phyloP scores from a whole-genome alignment of 768 basidiomycete species.

The Xerocomus spinulosus region DNA sequence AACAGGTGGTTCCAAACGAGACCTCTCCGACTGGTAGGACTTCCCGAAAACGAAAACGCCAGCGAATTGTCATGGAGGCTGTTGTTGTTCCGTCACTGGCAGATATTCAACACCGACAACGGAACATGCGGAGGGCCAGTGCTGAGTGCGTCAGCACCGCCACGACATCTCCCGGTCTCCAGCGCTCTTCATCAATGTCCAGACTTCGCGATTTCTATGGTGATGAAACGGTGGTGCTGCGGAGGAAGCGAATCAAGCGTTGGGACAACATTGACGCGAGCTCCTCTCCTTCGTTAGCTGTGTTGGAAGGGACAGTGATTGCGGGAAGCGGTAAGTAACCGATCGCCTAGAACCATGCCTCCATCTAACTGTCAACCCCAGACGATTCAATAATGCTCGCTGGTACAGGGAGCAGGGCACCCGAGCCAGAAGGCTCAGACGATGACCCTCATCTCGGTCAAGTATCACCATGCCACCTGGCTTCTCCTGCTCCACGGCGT shows the following conservation, averaged over 20 bases:
- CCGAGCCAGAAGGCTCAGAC: constrained; percentile 44
- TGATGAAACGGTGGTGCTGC: constrained; percentile 9
- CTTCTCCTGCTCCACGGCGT: constrained; percentile 54
- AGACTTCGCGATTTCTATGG: constrained; percentile 11
- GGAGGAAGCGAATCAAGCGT: constrained; percentile 24
- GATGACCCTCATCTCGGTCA: constrained; percentile 62
- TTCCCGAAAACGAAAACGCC: constrained; percentile 40
- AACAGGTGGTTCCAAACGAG: constrained; percentile 3
- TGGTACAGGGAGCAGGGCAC: background rate
- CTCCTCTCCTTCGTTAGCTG: constrained; percentile 13
- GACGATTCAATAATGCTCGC: constrained; percentile 47
- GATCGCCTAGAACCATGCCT: background rate
- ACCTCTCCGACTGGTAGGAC: background rate
- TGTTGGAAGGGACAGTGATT: constrained; percentile 28
- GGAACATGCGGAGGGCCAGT: constrained; percentile 18
- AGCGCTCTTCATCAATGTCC: constrained; percentile 26
- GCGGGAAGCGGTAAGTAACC: constrained; percentile 31
- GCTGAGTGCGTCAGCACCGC: constrained; percentile 4
- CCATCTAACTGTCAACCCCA: constrained; percentile 16
- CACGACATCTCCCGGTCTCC: constrained; percentile 15
- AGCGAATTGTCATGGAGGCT: constrained; percentile 47
- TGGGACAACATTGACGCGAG: constrained; percentile 19
- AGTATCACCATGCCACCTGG: constrained; percentile 64
- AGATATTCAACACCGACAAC: constrained; percentile 21
- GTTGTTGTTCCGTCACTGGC: constrained; percentile 44